A percentile compares a stretch with the other conserved stretches of the same genome.
phyloP scores from a whole-genome alignment of 108 stramenopile genomes.

The Aurantiochytrium sp. region DNA sequence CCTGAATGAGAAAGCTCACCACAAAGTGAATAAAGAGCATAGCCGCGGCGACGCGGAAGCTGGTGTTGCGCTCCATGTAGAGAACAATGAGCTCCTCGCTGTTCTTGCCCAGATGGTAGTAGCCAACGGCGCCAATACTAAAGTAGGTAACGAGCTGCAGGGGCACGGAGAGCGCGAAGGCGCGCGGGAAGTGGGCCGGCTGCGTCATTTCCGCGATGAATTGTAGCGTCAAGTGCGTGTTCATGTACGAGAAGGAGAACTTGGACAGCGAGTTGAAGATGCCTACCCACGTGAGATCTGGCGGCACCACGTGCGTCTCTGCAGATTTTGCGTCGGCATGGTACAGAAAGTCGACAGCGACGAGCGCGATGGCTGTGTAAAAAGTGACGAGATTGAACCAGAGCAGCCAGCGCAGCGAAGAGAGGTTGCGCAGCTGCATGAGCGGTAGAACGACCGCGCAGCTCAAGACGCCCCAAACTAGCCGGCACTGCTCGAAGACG shows the following conservation, averaged over 20 bases:
- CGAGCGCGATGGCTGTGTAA: not conserved
- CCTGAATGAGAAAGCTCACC: not conserved
- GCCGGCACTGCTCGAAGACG: not conserved
- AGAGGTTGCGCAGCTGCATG: not conserved
- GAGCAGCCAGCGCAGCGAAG: not conserved
- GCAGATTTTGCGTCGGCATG: not conserved
- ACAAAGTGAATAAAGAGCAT: not conserved
- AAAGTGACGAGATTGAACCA: not conserved
- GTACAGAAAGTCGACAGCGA: not conserved
- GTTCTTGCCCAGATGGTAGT: not conserved
- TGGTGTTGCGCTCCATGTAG: not conserved
- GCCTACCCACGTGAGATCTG: not conserved
- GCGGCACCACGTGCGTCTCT: not conserved
- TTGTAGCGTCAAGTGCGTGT: not conserved
- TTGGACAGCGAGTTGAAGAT: not conserved
- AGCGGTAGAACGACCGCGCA: not conserved
- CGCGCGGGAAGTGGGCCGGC: not conserved
- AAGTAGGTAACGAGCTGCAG: not conserved
- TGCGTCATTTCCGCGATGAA: not conserved
- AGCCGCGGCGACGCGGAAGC: not conserved
- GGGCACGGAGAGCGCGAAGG: not conserved
- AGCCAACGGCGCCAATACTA: not conserved
- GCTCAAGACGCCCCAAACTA: not conserved
- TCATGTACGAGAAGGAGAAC: not conserved
- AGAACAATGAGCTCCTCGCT: not conserved